Evolutionary conservation across 2,329 filamentous ascomycete species (phyloP).

Genomic region (Fusarium luffae): DNA sequence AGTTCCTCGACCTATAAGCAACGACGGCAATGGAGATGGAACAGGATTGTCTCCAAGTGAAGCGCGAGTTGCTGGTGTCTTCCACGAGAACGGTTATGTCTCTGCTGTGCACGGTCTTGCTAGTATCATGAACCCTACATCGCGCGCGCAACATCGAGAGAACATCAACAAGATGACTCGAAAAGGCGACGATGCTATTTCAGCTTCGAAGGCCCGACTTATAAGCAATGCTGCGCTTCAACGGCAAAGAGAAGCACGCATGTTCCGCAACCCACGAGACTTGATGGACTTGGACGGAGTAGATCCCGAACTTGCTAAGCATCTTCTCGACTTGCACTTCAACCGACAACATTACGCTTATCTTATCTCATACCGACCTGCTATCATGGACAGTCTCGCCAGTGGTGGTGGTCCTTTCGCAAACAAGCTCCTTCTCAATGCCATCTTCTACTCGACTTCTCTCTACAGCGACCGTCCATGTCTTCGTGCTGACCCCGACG

Average conservation of each 20-base stretch:
- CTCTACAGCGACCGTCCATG: slow-evolving; percentile 53
- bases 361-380: slow-evolving; percentile 53
- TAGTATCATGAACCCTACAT: slow-evolving; percentile 51
- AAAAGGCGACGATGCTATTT: slow-evolving; percentile 44
- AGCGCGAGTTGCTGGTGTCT: slow-evolving; percentile 50
- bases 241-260: slow-evolving; percentile 47
- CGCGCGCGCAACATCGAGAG: slow-evolving; percentile 44
- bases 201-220: slow-evolving; percentile 48
- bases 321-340: slow-evolving; percentile 53
- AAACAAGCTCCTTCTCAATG: slow-evolving; percentile 54
- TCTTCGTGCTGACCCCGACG: slow-evolving; percentile 49
- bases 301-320: slow-evolving; percentile 49
- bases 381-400: slow-evolving; percentile 53
- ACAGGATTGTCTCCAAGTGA: slow-evolving; percentile 49
- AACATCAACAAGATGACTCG: slow-evolving; percentile 47
- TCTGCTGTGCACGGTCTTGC: slow-evolving; percentile 51
- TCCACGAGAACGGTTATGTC: slow-evolving; percentile 50
- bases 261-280: slow-evolving; percentile 47
- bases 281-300: slow-evolving; percentile 51
- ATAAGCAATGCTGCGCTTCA: slow-evolving; percentile 52
- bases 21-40: slow-evolving; percentile 46
- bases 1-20: slow-evolving; percentile 43
- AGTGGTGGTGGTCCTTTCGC: slow-evolving; percentile 50
- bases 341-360: slow-evolving; percentile 53
- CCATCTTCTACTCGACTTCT: slow-evolving; percentile 54